A percentile compares a stretch with the other conserved stretches of the same genome.
Conservation (phyloP, 192 early-diverging fungal genomes). For the Coemansia sp. region DNA sequence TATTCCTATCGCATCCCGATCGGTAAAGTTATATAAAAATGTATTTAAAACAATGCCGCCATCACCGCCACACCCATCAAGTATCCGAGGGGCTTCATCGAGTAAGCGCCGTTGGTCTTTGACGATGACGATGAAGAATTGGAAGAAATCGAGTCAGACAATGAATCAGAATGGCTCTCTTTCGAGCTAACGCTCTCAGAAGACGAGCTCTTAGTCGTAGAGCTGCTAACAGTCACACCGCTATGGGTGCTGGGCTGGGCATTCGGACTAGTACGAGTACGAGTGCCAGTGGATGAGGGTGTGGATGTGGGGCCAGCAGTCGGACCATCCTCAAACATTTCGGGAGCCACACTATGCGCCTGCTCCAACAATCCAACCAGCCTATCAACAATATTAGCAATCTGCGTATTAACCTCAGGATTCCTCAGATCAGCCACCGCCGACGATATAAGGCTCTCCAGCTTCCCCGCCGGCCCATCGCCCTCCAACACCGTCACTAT, state of each 20-base stretch:
- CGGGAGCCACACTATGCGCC: neutral
- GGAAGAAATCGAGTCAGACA: neutral
- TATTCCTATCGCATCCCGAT: neutral
- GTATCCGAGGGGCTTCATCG: neutral
- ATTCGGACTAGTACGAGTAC: neutral
- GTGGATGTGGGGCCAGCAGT: neutral
- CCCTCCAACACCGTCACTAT: neutral
- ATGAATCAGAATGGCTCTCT: neutral
- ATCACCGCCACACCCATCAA: neutral
- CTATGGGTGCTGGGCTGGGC: too few species aligned
- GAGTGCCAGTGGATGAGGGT: neutral
- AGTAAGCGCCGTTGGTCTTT: neutral
- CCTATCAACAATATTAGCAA: neutral
- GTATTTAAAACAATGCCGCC: neutral
- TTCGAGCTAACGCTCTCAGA: neutral
- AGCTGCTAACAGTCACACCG: neutral
- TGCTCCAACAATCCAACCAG: neutral
- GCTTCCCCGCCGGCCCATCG: neutral
- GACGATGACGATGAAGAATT: neutral
- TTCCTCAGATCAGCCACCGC: neutral
- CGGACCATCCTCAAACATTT: neutral
- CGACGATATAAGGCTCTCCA: neutral
- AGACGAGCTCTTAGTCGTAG: neutral
- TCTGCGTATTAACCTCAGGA: neutral
- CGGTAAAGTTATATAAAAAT: neutral